Percentiles rank a stretch among this genome's conserved stretches.
Conservation (phyloP, 1,139 yeast genomes). For the Taiozyma sp. region DNA sequence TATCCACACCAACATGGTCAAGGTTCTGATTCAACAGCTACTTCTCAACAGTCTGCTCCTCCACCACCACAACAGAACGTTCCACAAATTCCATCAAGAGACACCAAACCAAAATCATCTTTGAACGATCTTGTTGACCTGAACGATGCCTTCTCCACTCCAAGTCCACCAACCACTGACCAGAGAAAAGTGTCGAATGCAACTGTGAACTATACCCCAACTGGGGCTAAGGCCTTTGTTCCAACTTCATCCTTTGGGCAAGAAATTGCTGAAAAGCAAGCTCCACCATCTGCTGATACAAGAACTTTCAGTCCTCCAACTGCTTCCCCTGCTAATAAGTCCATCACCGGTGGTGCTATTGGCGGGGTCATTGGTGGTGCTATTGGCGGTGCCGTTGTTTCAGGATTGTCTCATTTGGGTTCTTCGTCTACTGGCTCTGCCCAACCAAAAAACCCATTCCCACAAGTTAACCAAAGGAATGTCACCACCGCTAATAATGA, state of each 20-base stretch:
- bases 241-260: constrained; percentile 63
- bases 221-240: constrained; percentile 27
- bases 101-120: constrained; percentile 42
- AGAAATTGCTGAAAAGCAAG: constrained; percentile 37
- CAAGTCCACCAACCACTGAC: constrained; percentile 29
- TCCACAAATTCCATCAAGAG: constrained; percentile 30
- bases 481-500: constrained; percentile 33
- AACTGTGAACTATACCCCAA: constrained; percentile 22
- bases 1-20: constrained; percentile 23
- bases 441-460: constrained; percentile 6
- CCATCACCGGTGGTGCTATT: constrained; percentile 4
- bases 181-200: constrained; percentile 28
- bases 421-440: constrained; percentile 6
- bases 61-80: constrained; percentile 6
- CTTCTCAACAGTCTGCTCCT: constrained; percentile 21
- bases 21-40: constrained; percentile 9
- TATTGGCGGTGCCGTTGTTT: not conserved
- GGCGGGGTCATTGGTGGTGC: not conserved
- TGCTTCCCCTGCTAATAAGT: constrained; percentile 6
- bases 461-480: constrained; percentile 7
- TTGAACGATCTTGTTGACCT: constrained; percentile 63
- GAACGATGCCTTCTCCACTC: constrained; percentile 39
- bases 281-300: constrained; percentile 4
- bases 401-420: not conserved
- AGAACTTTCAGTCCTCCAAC: constrained; percentile 3